A percentile compares a stretch with the other conserved stretches of the same genome.
These are phyloP conservation scores for Dendrocalamus latiflorus DNA, from an alignment of 202 grass and related monocot species.

Conservation along the genomic window DNA sequence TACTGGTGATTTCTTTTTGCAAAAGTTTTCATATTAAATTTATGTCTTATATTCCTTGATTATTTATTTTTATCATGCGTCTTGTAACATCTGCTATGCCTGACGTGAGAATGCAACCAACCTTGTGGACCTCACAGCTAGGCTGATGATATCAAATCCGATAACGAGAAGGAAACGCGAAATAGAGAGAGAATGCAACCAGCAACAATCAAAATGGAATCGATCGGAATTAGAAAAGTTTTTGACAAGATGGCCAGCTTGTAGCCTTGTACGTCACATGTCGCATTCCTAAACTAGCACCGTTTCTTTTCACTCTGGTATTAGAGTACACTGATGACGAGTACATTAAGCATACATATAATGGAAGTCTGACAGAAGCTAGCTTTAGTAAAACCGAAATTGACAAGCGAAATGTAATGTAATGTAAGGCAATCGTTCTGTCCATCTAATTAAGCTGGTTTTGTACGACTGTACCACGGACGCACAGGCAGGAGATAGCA, in stretches of 20 bases:
- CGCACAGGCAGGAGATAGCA: not conserved
- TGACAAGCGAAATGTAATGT: too few relatives aligned
- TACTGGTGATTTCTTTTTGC: too few relatives aligned
- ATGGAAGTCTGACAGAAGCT: too few relatives aligned
- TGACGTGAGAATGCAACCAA: slow-evolving; percentile 4
- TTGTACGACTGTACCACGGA: not conserved
- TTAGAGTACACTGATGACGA: too few relatives aligned
- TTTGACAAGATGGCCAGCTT: not conserved
- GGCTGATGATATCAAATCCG: not conserved
- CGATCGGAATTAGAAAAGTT: not conserved
- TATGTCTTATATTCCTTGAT: too few relatives aligned
- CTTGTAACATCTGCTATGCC: too few relatives aligned
- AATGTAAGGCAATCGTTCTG: too few relatives aligned
- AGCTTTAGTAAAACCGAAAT: not conserved
- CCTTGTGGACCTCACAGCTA: not conserved
- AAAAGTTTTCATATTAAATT: too few relatives aligned
- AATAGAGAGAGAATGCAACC: not conserved
- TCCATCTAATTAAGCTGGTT: not conserved
- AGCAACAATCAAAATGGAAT: not conserved
- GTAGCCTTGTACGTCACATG: not conserved
- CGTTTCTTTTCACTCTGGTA: not conserved
- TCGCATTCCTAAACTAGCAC: not conserved
- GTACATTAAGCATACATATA: not conserved
- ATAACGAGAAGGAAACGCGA: not conserved
- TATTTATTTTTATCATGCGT: too few relatives aligned